A percentile compares a stretch with the other conserved stretches of the same genome.
Evolutionary conservation across 1,284 basidiomycete species (phyloP).

Genomic region (Tremellales sp.): DNA sequence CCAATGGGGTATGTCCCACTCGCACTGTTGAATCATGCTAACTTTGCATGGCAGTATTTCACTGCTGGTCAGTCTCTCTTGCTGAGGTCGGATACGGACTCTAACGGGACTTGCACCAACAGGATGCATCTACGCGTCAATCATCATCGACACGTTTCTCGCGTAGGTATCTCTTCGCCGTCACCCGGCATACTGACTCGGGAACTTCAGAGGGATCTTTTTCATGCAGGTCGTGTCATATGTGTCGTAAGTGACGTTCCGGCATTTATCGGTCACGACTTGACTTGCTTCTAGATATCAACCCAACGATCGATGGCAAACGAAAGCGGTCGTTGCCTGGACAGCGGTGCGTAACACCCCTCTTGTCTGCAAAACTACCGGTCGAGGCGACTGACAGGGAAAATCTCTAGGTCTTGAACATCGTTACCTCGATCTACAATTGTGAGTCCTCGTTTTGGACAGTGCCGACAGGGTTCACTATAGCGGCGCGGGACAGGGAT

Average conservation of each 20-base stretch:
- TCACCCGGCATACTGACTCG: not conserved
- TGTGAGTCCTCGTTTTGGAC: not conserved
- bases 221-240: conserved; percentile 15
- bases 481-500: conserved; percentile 9
- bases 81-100: not conserved
- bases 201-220: conserved; percentile 12
- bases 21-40: conserved; percentile 4
- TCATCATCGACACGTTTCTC: conserved; percentile 14
- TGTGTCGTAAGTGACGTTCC: no score
- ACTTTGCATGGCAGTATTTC: not conserved
- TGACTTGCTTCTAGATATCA: no score
- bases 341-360: conserved; percentile 11
- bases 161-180: conserved; percentile 3
- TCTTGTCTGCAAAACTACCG: conserved; percentile 11
- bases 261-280: no score
- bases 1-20: conserved; percentile 4
- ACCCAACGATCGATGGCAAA: conserved; percentile 10
- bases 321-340: conserved; percentile 12
- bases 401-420: not conserved
- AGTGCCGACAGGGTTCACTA: no score
- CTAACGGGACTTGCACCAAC: no score
- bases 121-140: conserved; percentile 14
- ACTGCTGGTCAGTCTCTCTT: not conserved
- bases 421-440: not conserved
- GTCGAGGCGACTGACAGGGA: not conserved